phyloP scores from a whole-genome alignment of 192 early-diverging fungal genomes.

The Umbelopsis sp. region DNA sequence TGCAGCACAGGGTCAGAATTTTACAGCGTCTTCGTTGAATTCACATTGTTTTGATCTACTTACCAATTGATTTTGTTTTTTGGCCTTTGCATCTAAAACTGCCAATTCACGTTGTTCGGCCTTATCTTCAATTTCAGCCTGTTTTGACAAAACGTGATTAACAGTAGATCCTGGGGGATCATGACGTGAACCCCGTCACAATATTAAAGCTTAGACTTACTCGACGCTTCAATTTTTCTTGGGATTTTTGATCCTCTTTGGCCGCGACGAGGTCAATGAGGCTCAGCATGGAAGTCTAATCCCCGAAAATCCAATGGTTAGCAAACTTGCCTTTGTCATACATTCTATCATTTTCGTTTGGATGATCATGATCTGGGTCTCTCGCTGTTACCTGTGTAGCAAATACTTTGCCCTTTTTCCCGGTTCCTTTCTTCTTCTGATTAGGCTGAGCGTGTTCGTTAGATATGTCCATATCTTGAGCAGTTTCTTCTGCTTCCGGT shows the following conservation, averaged over 20 bases:
- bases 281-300: background rate
- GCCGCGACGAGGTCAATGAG: conserved; percentile 3
- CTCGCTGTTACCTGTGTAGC: background rate
- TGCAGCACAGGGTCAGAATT: background rate
- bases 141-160: background rate
- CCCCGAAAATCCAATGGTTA: background rate
- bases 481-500: background rate
- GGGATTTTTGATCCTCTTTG: background rate
- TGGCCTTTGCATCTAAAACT: background rate
- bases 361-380: background rate
- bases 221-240: conserved; percentile 10
- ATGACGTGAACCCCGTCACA: background rate
- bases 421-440: background rate
- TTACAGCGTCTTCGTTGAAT: too few relatives aligned
- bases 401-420: conserved; percentile 8
- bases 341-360: background rate
- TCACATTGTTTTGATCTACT: background rate
- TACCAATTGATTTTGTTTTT: background rate
- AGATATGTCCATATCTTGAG: background rate
- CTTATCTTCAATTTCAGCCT: conserved; percentile 14
- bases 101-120: conserved; percentile 9
- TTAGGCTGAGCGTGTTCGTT: background rate
- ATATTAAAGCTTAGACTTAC: background rate
- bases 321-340: background rate
- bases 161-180: too few relatives aligned